These are phyloP conservation scores for Calycina marina DNA, from an alignment of 2,329 filamentous ascomycete species.

Conservation along the genomic window DNA sequence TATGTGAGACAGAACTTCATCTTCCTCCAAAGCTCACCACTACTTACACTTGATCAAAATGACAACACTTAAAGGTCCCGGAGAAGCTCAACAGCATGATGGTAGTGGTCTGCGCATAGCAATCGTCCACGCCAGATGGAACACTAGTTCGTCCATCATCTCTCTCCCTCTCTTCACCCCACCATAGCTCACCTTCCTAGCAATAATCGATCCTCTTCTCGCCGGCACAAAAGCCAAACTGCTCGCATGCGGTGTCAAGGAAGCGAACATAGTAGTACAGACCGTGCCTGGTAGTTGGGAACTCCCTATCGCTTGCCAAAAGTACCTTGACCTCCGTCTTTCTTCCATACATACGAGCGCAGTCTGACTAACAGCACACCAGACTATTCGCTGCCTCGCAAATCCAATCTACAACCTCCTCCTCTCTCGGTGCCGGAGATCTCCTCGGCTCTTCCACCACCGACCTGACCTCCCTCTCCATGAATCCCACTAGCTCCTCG, in stretches of 20 bases:
- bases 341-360: not conserved
- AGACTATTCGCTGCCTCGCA: conserved; percentile 78
- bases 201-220: conserved; percentile 76
- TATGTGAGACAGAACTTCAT: no score
- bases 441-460: conserved; percentile 54
- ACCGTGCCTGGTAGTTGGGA: conserved; percentile 92
- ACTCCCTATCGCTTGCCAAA: conserved; percentile 67
- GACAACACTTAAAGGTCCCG: conserved; percentile 40
- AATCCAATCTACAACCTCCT: conserved; percentile 55
- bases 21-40: no score
- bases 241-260: conserved; percentile 62
- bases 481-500: conserved; percentile 25
- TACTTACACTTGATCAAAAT: conserved; percentile 9
- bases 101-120: conserved; percentile 72
- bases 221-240: conserved; percentile 68
- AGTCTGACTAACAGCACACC: conserved; percentile 1
- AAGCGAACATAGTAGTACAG: conserved; percentile 78
- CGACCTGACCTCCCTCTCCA: conserved; percentile 42
- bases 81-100: conserved; percentile 44
- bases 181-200: conserved; percentile 16
- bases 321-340: conserved; percentile 9
- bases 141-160: conserved; percentile 27
- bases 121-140: conserved; percentile 96
- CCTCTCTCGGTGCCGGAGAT: conserved; percentile 53
- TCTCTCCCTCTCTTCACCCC: conserved; percentile 1